Evolutionary conservation across 2,329 filamentous ascomycete genomes (phyloP), one percentile per base, ranked within the genome.

Genomic region (Aspergillus sclerotialis): DNA sequence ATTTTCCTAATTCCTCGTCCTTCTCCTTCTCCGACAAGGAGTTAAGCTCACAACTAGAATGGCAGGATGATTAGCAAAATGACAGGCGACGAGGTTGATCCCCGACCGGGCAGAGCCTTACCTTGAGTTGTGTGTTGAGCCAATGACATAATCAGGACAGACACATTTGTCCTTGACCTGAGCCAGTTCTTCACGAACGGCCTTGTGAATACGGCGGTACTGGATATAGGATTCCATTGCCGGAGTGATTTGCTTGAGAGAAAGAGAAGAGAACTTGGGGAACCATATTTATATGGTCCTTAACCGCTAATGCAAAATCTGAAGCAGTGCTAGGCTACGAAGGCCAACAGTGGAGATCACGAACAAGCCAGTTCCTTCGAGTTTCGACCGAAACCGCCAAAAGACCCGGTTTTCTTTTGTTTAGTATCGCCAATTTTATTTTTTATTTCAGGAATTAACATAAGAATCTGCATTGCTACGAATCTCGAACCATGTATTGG

Each of bases 191-290:
- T 38, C 27, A 9, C 30, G 42, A 10, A 44, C 42, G 10, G 42
- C 32, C 7, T 38, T 29, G 15, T 29, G 25, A 8, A 46, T 35
- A 8, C 42, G 37, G 19, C 30, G 36, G 25, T 46, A 46, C 13
- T 46, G 44, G 29, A 44, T 35, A 24, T 44, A 44, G 21, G 44
- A 31, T 29, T 46, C 39, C 44, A 46, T 46, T 10, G 19, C 19
- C 7, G 19, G 10, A 23, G 10, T 6, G 10, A 10, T 10, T 10
- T 23, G 10, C 6, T 23, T 7, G 7, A 6, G 10, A 10, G 7
- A 23, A 23, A 23, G 19, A 23, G 7, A 23, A 10, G 19, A 23
- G 19, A 10, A 23, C n/a, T n/a, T n/a, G 19, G 19, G 19, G 19
- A 6, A 6, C 7, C 19, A 10, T 10, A 23, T 23, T 23, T 23